Conservation (phyloP, 352 stramenopile genomes). For the Phytophthora sp. region DNA sequence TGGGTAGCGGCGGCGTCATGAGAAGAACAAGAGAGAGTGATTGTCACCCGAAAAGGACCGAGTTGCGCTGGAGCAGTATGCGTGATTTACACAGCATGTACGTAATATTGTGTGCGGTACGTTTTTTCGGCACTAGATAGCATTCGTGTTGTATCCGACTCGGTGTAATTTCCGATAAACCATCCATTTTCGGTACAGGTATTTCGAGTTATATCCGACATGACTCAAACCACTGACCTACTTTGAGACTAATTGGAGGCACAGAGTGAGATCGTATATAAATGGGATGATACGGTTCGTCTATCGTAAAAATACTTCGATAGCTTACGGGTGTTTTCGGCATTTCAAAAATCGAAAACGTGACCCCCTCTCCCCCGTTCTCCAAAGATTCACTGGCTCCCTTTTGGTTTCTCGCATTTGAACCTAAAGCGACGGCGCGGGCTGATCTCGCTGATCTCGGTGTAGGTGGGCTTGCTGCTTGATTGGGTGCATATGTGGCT, state of each 20-base stretch:
- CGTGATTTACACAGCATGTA: not conserved
- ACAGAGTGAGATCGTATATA: not conserved
- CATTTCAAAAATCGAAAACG: not conserved
- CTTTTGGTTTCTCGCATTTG: not conserved
- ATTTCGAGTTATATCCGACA: too few species aligned
- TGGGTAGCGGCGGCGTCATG: conserved; percentile 21
- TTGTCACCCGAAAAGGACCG: conserved; percentile 11
- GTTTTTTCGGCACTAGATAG: too few species aligned
- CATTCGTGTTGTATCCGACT: too few species aligned
- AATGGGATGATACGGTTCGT: not conserved
- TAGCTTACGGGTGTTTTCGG: not conserved
- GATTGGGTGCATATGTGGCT: not conserved
- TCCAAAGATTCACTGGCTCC: not conserved
- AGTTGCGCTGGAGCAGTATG: conserved; percentile 12
- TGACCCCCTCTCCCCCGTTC: not conserved
- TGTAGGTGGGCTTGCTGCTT: not conserved
- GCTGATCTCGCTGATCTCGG: not conserved
- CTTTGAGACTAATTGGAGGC: not conserved
- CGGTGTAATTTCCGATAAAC: too few species aligned
- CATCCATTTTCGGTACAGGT: too few species aligned
- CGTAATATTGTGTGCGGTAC: not conserved
- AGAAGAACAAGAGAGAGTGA: conserved; percentile 1
- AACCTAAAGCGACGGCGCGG: not conserved
- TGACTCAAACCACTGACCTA: too few species aligned
- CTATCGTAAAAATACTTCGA: not conserved